phyloP scores from a whole-genome alignment of 257 asterid species.

The Buddleja alternifolia region DNA sequence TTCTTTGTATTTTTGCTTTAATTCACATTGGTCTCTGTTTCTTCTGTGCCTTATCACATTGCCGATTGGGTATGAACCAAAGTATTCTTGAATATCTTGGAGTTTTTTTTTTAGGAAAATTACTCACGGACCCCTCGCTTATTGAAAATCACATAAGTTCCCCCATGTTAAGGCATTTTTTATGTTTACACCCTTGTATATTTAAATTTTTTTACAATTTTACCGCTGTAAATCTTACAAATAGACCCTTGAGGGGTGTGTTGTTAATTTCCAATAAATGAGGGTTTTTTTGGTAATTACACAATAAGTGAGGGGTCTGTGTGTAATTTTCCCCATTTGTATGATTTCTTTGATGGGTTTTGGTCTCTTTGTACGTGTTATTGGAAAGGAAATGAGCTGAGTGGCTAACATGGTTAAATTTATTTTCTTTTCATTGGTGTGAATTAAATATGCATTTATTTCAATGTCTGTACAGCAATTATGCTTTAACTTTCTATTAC shows the following conservation, averaged over 20 bases:
- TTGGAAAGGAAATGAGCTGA: background rate
- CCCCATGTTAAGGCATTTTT: no score
- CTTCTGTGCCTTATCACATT: background rate
- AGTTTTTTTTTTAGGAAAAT: no score
- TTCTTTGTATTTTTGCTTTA: background rate
- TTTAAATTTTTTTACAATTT: no score
- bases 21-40: background rate
- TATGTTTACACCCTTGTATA: no score
- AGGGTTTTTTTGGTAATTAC: no score
- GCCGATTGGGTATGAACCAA: background rate
- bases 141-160: no score
- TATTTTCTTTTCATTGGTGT: background rate
- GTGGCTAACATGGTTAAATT: constrained; percentile 5
- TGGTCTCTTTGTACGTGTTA: background rate
- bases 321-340: no score
- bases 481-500: constrained; percentile 27
- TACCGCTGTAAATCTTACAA: no score
- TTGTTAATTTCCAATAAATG: no score
- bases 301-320: no score
- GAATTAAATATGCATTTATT: constrained; percentile 30
- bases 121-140: no score
- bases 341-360: background rate
- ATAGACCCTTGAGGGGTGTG: no score
- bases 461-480: constrained; percentile 20
- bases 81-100: constrained; percentile 6